Conservation (phyloP, 2,329 filamentous ascomycete genomes). For the Colletotrichum sp. region DNA sequence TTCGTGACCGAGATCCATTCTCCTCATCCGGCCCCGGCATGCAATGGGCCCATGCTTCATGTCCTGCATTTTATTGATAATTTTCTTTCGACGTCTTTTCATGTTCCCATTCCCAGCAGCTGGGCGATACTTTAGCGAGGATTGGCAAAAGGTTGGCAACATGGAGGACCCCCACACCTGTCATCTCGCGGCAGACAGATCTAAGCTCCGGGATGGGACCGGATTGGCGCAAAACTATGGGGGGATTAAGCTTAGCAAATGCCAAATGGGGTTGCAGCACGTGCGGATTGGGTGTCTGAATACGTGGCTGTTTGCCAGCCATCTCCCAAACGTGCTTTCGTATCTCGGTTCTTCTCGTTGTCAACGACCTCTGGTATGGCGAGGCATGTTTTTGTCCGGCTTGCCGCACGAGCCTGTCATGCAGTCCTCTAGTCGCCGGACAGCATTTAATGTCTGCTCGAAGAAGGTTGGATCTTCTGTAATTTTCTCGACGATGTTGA, state of each 20-base stretch:
- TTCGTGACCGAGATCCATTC: background rate
- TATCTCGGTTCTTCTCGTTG: background rate
- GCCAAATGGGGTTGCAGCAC: constrained; percentile 13
- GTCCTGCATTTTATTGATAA: background rate
- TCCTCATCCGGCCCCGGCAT: constrained; percentile 3
- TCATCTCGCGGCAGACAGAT: constrained; percentile 22
- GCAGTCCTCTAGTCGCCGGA: background rate
- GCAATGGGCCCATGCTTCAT: background rate
- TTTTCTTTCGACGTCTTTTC: background rate
- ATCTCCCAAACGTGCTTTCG: background rate
- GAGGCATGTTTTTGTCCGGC: background rate
- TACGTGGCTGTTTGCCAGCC: constrained; percentile 6
- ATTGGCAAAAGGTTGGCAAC: background rate
- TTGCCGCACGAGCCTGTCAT: background rate
- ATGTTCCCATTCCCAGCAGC: background rate
- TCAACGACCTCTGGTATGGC: background rate
- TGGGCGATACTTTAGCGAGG: background rate
- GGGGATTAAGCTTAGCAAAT: constrained; percentile 18
- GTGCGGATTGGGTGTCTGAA: background rate
- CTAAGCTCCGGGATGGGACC: constrained; percentile 17
- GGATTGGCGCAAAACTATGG: constrained; percentile 15
- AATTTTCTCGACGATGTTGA: background rate
- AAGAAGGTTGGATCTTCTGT: background rate
- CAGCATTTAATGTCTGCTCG: background rate
- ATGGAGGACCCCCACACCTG: constrained; percentile 16